Base-by-base conservation (phyloP, 1,284 basidiomycete genomes). In the Boletus calvinii region DNA sequence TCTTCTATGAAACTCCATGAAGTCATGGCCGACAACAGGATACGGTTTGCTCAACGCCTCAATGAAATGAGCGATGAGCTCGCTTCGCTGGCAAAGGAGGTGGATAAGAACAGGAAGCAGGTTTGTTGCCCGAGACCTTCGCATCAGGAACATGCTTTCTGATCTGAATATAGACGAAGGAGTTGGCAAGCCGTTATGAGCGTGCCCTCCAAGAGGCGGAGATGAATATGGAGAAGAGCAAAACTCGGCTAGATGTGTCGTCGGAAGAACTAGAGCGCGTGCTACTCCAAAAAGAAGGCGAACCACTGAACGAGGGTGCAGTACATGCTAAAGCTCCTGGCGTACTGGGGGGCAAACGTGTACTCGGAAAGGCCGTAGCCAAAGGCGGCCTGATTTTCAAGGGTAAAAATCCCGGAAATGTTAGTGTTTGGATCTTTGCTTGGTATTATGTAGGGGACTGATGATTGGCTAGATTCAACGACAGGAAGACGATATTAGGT, bases 41-140 rank as follows among this genome's bases (percentile, higher is more conserved):
- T 95, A 45, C 83, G 87, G 45, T 97, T 98, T 63, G 80, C 94
- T 0, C 80, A 86, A 56, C 84, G 94, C 38, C 76, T 99, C 47
- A 88, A 87, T 62, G 95, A 98, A 71, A 98, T 98, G 91, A 89
- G 90, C 64, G 94, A 98, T 39, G 96, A 99, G 68, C 77, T 98
- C n/a, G 74, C 79, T 17, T 87, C 81, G 20, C 74, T 98, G 3
- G 83, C 86, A 1, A 92, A 93, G 62, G 95, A 99, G 69, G 92
- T 97, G 1, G 96, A 99, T 60, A 94, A 93, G 75, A 89, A 87
- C 66, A 79, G 96, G 50, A 98, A 98, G 72, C 79, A 85, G 70
- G 91, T 90, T 56, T 56, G 80, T 65, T 40, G 51, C 20, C 50
- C 30, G n/a, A 22, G 42, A 36, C 22, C 35, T 43, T 29, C n/a